Percentiles rank a stretch among this genome's conserved stretches.
Evolutionary conservation across 2,329 filamentous ascomycete species (phyloP).

Genomic region (Aspergillus ibericus): DNA sequence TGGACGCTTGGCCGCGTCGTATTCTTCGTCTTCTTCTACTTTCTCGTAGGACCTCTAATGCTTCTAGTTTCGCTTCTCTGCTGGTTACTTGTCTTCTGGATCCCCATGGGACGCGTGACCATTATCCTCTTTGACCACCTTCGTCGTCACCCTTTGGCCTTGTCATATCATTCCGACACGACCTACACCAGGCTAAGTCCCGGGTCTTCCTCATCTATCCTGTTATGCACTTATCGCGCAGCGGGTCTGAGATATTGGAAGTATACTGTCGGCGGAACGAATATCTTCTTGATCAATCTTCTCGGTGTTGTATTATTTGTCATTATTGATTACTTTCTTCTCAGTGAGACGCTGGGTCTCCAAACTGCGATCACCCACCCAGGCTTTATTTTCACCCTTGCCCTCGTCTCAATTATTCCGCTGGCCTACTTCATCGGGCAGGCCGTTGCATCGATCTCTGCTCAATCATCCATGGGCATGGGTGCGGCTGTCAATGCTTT

Average conservation of each 20-base stretch:
- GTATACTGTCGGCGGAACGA: constrained; percentile 96
- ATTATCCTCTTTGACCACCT: constrained; percentile 87
- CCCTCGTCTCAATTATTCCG: constrained; percentile 88
- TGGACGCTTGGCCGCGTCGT: constrained; percentile 94
- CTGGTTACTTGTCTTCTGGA: constrained; percentile 96
- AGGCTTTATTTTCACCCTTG: constrained; percentile 81
- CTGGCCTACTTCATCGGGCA: constrained; percentile 98
- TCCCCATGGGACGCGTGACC: constrained; percentile 97
- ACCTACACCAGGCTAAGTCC: constrained; percentile 70
- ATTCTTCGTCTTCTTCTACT: constrained; percentile 96
- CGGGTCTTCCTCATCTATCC: constrained; percentile 76
- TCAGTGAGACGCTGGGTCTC: constrained; percentile 67
- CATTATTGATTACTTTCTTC: constrained; percentile 86
- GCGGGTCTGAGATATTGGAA: constrained; percentile 98
- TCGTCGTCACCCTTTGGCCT: constrained; percentile 83
- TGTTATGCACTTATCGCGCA: constrained; percentile 95
- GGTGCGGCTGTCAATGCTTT: constrained; percentile 97
- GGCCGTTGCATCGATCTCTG: constrained; percentile 96
- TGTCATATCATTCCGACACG: constrained; percentile 88
- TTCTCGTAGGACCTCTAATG: constrained; percentile 80
- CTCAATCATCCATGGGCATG: constrained; percentile 96
- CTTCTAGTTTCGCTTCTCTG: constrained; percentile 84
- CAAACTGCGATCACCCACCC: constrained; percentile 75
- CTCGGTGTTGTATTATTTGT: constrained; percentile 91
- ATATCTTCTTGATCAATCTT: constrained; percentile 98